Evolutionary conservation across 176 grass and related monocot genomes (phyloP), one percentile per base, ranked within the genome.

Genomic region (Musa beccarii): DNA sequence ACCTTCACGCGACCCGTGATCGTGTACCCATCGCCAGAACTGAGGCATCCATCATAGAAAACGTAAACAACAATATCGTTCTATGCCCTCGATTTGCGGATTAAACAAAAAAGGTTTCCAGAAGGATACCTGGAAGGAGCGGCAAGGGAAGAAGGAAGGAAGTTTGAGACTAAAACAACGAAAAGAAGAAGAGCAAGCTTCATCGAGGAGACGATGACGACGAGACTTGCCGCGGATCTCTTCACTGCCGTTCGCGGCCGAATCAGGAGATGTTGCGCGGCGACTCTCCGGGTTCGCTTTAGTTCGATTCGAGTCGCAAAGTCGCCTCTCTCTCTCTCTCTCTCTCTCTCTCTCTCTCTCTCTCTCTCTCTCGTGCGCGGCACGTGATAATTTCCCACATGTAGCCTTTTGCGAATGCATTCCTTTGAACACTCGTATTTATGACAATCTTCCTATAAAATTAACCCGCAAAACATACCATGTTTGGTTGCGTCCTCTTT

Each of bases 1-100:
- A 90, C 81, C 81, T 97, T 93, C 80, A 97, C 19, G 72, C 85
- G 89, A 17, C 93, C 93, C 15, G 90, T 87, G 77, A 97, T 90
- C 49, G 83, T 75, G 79, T 92, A 76, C 8, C 93, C 90, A 52
- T 89, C 93, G 1, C 57, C 86, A 72, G 85, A 83, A 79, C 93
- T 93, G 87, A 20, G 80, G 21, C 16, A 76, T 62, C 21, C n/a
- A 63, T 19, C 13, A 55, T 59, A 66, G 14, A 53, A 29, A 12
- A 54, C 12, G 34, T 10, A 53, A 11, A 56, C 20, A n/a, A 11
- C 1, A 10, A 43, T 11, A 16, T 66, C 13, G 17, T 71, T 76
- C 70, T 7, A 29, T 43, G 65, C 55, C 49, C 26, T 17, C 29
- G 66, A 78, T 54, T 13, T 3, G 25, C 22, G 5, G 51, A 21